These are phyloP conservation scores for Chalciporus chontae DNA, from an alignment of 768 basidiomycete species.

Conservation along the genomic window DNA sequence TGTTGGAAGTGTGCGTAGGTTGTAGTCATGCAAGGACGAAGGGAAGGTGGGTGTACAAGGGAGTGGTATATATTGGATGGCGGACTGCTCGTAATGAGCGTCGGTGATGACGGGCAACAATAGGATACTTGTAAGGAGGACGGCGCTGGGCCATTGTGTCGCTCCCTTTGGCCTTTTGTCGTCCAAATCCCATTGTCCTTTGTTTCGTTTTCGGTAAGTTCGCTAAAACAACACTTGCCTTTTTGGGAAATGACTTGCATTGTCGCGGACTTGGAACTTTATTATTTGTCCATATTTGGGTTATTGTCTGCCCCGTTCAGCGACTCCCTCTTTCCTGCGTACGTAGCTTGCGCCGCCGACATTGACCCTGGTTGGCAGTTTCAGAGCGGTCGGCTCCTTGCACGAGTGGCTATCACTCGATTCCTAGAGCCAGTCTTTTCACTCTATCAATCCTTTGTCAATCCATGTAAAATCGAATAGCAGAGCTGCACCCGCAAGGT, in stretches of 20 bases:
- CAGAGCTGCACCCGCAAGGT: no score
- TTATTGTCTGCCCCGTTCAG: conserved; percentile 3
- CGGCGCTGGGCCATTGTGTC: conserved; percentile 8
- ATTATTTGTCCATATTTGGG: conserved; percentile 17
- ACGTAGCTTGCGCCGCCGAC: no score
- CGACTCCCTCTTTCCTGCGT: no score
- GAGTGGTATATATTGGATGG: conserved; percentile 19
- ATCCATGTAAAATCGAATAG: no score
- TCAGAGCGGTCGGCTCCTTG: no score
- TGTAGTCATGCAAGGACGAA: conserved; percentile 6
- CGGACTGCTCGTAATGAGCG: conserved; percentile 2
- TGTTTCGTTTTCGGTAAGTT: conserved; percentile 12
- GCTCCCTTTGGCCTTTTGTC: conserved; percentile 20
- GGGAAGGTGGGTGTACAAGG: background rate
- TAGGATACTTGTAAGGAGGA: background rate
- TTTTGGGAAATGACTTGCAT: conserved; percentile 12
- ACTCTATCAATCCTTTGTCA: no score
- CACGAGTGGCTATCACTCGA: no score
- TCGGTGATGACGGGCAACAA: conserved; percentile 17
- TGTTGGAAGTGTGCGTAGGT: background rate
- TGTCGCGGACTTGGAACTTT: conserved; percentile 14
- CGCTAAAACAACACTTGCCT: conserved; percentile 20
- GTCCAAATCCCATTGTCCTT: conserved; percentile 22
- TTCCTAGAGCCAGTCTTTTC: no score
- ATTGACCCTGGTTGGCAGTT: no score